Evolutionary conservation across 331 rosid genomes (phyloP).

Genomic region (Arachis monticola): DNA sequence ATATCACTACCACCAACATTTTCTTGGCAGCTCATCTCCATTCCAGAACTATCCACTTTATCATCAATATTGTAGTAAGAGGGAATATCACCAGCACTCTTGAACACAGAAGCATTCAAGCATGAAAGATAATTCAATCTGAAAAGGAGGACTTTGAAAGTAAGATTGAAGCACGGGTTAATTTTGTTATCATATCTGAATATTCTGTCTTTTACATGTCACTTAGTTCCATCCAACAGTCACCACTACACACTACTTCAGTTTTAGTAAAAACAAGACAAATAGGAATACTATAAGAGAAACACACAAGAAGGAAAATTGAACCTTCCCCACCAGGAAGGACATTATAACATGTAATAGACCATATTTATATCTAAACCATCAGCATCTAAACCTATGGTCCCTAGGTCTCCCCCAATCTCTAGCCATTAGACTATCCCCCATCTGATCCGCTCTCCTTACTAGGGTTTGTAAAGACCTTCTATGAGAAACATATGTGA

Average conservation of each 20-base stretch:
- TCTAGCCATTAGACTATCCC: too few relatives aligned
- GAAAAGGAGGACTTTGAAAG: not conserved
- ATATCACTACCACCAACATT: conserved; percentile 54
- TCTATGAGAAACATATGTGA: too few relatives aligned
- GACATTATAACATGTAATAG: too few relatives aligned
- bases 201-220: not conserved
- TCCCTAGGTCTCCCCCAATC: too few relatives aligned
- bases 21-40: conserved; percentile 72
- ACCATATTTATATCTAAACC: too few relatives aligned
- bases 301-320: too few relatives aligned
- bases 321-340: too few relatives aligned
- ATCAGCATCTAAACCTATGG: too few relatives aligned
- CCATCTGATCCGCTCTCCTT: too few relatives aligned
- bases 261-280: not conserved
- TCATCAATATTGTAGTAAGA: conserved; percentile 51
- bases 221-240: conserved; percentile 13
- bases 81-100: conserved; percentile 40
- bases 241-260: not conserved
- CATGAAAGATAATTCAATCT: conserved; percentile 2
- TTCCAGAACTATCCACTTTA: conserved; percentile 44
- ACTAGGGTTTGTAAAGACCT: too few relatives aligned
- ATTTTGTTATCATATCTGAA: conserved; percentile 3
- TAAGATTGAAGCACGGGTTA: not conserved
- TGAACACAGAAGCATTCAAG: conserved; percentile 36
- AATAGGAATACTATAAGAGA: not conserved